Percentiles rank a stretch among this genome's conserved stretches.
These are phyloP conservation scores for Craspedostauros australis DNA, from an alignment of 108 stramenopile species.

Conservation along the genomic window DNA sequence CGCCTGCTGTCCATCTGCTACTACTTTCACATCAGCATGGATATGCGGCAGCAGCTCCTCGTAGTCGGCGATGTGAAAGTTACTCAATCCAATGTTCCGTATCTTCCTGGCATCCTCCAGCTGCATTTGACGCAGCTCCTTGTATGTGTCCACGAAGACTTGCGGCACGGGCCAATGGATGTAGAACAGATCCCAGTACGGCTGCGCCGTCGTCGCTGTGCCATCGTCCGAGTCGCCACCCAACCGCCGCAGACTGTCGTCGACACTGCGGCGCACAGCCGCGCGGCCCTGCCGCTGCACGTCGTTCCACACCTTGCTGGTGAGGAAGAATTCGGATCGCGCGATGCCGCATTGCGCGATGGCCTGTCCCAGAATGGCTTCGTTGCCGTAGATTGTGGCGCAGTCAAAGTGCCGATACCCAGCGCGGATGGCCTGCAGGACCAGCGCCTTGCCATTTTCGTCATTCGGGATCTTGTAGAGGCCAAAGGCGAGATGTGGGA, in stretches of 20 bases:
- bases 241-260: slow-evolving; percentile 56
- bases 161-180: slow-evolving; percentile 70
- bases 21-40: slow-evolving; percentile 22
- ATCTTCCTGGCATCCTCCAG: slow-evolving; percentile 28
- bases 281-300: slow-evolving; percentile 64
- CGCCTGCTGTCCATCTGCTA: not conserved
- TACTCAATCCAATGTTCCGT: slow-evolving; percentile 48
- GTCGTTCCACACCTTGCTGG: slow-evolving; percentile 92
- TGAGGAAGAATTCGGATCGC: slow-evolving; percentile 77
- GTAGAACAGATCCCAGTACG: slow-evolving; percentile 65
- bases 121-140: slow-evolving; percentile 36
- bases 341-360: slow-evolving; percentile 33
- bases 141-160: slow-evolving; percentile 41
- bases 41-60: slow-evolving; percentile 46
- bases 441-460: slow-evolving; percentile 31
- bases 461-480: slow-evolving; percentile 49
- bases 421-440: slow-evolving; percentile 58
- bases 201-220: too few relatives aligned
- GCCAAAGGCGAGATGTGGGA: slow-evolving; percentile 54
- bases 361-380: slow-evolving; percentile 73
- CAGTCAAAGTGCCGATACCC: slow-evolving; percentile 89
- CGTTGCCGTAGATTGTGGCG: slow-evolving; percentile 88
- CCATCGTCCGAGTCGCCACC: too few relatives aligned
- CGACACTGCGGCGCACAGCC: slow-evolving; percentile 64
- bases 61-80: slow-evolving; percentile 44